phyloP scores from a whole-genome alignment of 116 monocot species.

The Papilionanthe hybrid region DNA sequence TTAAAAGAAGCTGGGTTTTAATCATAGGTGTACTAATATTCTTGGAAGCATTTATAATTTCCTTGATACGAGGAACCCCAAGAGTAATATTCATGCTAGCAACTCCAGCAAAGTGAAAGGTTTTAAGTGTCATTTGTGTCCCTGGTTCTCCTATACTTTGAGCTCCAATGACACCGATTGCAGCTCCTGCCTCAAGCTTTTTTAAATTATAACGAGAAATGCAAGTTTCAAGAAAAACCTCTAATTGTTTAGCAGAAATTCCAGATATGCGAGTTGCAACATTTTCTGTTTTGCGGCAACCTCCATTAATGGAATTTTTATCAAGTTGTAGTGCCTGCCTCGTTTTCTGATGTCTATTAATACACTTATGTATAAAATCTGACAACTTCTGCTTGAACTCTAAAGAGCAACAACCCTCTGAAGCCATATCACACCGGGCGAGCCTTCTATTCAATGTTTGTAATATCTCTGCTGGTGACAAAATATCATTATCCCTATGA shows the following conservation, averaged over 20 bases:
- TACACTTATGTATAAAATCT: conserved; percentile 49
- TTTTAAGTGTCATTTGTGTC: conserved; percentile 99
- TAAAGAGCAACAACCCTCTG: conserved; percentile 47
- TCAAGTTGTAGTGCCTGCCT: conserved; percentile 46
- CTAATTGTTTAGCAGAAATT: conserved; percentile 64
- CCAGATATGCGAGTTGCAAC: conserved; percentile 72
- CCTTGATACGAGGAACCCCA: conserved; percentile 99
- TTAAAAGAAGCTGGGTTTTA: conserved; percentile 43
- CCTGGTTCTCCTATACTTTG: conserved; percentile 99
- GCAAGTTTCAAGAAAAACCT: conserved; percentile 94
- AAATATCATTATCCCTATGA: conserved; percentile 22
- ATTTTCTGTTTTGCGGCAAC: conserved; percentile 32
- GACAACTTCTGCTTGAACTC: conserved; percentile 50
- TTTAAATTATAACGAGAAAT: conserved; percentile 79
- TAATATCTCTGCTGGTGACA: conserved; percentile 57
- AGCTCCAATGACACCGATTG: conserved; percentile 94
- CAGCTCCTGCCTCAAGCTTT: conserved; percentile 78
- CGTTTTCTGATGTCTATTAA: conserved; percentile 31
- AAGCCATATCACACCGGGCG: conserved; percentile 16
- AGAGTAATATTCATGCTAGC: conserved; percentile 99
- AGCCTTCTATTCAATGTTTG: conserved; percentile 36
- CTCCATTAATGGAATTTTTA: conserved; percentile 20
- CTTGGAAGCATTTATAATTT: conserved; percentile 93
- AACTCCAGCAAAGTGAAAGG: conserved; percentile 99
- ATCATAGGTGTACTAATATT: conserved; percentile 93